phyloP scores from a whole-genome alignment of 2,329 filamentous ascomycete species.

The Aspergillus chevalieri region DNA sequence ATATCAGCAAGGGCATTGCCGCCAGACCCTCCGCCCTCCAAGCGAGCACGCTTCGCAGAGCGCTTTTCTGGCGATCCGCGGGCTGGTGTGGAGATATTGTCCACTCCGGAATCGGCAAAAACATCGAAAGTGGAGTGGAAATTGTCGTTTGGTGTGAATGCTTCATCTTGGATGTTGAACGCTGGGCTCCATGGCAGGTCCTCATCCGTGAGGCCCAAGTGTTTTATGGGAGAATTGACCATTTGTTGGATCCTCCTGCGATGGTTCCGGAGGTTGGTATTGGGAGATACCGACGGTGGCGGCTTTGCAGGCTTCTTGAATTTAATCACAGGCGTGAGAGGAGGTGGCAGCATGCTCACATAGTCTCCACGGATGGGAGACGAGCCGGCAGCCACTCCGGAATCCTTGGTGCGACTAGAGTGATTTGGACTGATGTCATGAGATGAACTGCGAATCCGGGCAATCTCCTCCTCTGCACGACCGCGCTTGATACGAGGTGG shows the following conservation, averaged over 20 bases:
- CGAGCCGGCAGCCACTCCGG: conserved; percentile 48
- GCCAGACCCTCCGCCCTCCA: conserved; percentile 42
- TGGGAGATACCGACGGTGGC: conserved; percentile 78
- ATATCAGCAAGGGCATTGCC: conserved; percentile 46
- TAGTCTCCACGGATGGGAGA: conserved; percentile 61
- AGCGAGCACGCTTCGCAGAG: conserved; percentile 45
- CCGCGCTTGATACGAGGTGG: conserved; percentile 79
- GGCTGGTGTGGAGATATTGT: conserved; percentile 32
- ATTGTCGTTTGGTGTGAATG: conserved; percentile 30
- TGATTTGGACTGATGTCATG: conserved; percentile 74
- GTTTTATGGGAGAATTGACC: conserved; percentile 66
- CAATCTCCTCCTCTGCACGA: conserved; percentile 92
- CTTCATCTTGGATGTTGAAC: conserved; percentile 48
- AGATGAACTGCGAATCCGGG: conserved; percentile 82
- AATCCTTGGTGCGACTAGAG: conserved; percentile 36
- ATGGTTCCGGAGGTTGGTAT: conserved; percentile 84
- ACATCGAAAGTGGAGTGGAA: conserved; percentile 52
- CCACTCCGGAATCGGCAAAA: conserved; percentile 42
- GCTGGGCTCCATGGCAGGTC: conserved; percentile 43
- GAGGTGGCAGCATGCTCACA: conserved; percentile 59
- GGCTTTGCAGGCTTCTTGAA: conserved; percentile 62
- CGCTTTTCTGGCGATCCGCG: conserved; percentile 53
- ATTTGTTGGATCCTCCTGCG: conserved; percentile 74
- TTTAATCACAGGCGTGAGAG: conserved; percentile 77
- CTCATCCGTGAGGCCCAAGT: conserved; percentile 35